These are phyloP conservation scores for Aspergillus saccharolyticus DNA, from an alignment of 495 filamentous ascomycete genomes.

Conservation along the genomic window DNA sequence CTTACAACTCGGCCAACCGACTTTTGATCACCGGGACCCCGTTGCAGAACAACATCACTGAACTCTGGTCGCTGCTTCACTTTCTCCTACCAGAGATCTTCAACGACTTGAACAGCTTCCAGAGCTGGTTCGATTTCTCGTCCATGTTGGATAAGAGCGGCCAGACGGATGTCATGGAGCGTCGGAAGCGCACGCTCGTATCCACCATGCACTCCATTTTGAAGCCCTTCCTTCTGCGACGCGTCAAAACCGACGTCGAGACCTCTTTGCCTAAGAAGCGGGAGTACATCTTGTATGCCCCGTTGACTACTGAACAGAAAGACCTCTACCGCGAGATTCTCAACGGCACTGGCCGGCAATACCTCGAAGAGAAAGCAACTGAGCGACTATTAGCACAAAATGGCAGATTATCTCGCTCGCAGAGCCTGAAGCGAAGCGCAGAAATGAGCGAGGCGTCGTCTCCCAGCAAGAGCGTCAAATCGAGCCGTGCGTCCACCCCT, in stretches of 20 bases:
- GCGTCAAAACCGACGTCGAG: slow-evolving; percentile 91
- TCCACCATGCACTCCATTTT: slow-evolving; percentile 86
- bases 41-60: slow-evolving; percentile 90
- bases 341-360: slow-evolving; percentile 70
- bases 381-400: slow-evolving; percentile 52
- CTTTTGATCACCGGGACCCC: slow-evolving; percentile 94
- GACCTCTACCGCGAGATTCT: slow-evolving; percentile 85
- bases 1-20: slow-evolving; percentile 82
- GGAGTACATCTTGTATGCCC: slow-evolving; percentile 91
- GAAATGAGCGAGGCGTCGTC: slow-evolving; percentile 34
- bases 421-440: slow-evolving; percentile 53
- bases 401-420: slow-evolving; percentile 25
- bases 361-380: slow-evolving; percentile 78
- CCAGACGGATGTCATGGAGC: slow-evolving; percentile 52
- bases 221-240: slow-evolving; percentile 82
- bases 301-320: slow-evolving; percentile 79
- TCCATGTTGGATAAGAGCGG: slow-evolving; percentile 71
- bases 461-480: slow-evolving; percentile 66
- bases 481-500: slow-evolving; percentile 67
- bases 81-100: slow-evolving; percentile 93
- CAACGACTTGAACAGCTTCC: slow-evolving; percentile 80
- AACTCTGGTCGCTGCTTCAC: slow-evolving; percentile 92
- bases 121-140: slow-evolving; percentile 94
- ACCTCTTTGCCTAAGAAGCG: slow-evolving; percentile 86
- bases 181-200: slow-evolving; percentile 73